Evolutionary conservation across 169 alveolate genomes (phyloP).

Genomic region (Plasmodium inui): DNA sequence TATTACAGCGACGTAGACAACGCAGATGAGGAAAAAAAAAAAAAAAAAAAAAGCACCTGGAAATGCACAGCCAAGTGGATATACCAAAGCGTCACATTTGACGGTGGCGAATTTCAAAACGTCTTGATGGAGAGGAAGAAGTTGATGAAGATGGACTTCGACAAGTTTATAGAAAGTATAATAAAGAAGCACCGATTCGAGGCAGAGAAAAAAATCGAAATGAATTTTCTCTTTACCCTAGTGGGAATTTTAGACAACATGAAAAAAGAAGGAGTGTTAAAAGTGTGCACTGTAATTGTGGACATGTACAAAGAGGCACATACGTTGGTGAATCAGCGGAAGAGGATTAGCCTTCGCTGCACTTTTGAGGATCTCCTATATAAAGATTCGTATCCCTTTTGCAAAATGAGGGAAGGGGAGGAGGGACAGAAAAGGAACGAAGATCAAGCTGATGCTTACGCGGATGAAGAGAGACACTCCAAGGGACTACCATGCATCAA

Average conservation of each 20-base stretch:
- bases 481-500: neutral
- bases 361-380: slow-evolving; percentile 1
- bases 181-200: slow-evolving; percentile 12
- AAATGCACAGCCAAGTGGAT: slow-evolving; percentile 13
- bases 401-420: neutral
- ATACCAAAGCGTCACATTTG: neutral
- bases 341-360: neutral
- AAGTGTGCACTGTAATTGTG: slow-evolving; percentile 23
- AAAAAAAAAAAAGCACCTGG: neutral
- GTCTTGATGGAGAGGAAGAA: slow-evolving; percentile 20
- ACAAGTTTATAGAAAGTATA: slow-evolving; percentile 7
- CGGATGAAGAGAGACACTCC: neutral
- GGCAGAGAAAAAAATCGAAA: slow-evolving; percentile 18
- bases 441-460: neutral
- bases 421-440: neutral
- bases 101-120: neutral
- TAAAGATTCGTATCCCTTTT: slow-evolving; percentile 34
- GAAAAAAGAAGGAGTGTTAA: slow-evolving; percentile 47
- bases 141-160: slow-evolving; percentile 28
- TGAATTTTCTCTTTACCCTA: slow-evolving; percentile 37
- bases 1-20: neutral
- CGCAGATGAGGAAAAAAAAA: neutral
- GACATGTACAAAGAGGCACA: slow-evolving; percentile 33
- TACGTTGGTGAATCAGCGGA: slow-evolving; percentile 14
- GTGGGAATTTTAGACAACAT: slow-evolving; percentile 20